Conservation (phyloP, 306 rosid genomes). For the Quercus variabilis region DNA sequence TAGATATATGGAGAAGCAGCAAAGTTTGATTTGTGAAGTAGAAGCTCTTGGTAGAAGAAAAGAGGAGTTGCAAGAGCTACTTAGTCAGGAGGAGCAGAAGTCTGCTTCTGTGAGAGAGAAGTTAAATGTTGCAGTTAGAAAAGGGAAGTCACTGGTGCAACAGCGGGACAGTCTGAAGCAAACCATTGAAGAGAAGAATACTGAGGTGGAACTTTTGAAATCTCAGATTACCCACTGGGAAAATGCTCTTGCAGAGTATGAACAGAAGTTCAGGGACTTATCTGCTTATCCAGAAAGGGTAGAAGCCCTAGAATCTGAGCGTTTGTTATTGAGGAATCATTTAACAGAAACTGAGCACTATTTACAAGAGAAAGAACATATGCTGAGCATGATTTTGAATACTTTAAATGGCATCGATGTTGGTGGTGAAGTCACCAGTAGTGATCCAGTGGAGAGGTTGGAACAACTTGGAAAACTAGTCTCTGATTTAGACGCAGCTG, state of each 20-base stretch:
- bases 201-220: constrained; percentile 59
- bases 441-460: constrained; percentile 67
- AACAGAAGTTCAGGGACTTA: constrained; percentile 53
- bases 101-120: constrained; percentile 84
- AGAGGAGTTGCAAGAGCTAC: constrained; percentile 70
- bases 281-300: constrained; percentile 54
- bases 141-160: constrained; percentile 88
- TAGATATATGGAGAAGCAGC: constrained; percentile 51
- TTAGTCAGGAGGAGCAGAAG: constrained; percentile 88
- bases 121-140: constrained; percentile 85
- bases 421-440: constrained; percentile 37
- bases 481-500: constrained; percentile 40
- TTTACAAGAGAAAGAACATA: constrained; percentile 62
- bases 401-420: constrained; percentile 57
- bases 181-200: constrained; percentile 55
- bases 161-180: constrained; percentile 85
- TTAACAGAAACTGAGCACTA: constrained; percentile 55
- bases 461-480: constrained; percentile 60
- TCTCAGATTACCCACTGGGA: constrained; percentile 53
- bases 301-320: constrained; percentile 71
- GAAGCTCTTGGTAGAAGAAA: constrained; percentile 51
- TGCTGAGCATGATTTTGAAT: constrained; percentile 47
- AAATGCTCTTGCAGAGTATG: constrained; percentile 53
- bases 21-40: constrained; percentile 53
- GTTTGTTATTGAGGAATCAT: constrained; percentile 47